These are phyloP conservation scores for Diaporthe eres DNA, from an alignment of 2,329 filamentous ascomycete genomes.

Conservation along the genomic window DNA sequence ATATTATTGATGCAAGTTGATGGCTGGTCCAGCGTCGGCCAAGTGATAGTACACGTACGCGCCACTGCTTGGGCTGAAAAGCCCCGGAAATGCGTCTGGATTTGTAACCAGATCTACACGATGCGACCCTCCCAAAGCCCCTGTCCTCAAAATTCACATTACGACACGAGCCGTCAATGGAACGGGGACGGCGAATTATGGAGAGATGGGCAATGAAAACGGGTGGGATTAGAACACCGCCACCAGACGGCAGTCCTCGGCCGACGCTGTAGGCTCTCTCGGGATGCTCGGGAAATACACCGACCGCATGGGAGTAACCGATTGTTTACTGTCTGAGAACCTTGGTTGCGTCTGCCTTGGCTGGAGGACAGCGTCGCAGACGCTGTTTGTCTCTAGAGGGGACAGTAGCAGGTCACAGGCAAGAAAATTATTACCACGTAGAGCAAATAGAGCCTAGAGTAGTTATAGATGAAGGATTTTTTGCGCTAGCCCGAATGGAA, in stretches of 20 bases:
- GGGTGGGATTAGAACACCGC: not conserved
- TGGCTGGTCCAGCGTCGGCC: not conserved
- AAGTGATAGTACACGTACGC: not conserved
- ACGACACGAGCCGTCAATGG: not conserved
- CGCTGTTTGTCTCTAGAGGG: not conserved
- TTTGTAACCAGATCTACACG: not conserved
- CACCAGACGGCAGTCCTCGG: slow-evolving; percentile 1
- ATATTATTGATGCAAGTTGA: not conserved
- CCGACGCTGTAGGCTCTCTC: slow-evolving; percentile 9
- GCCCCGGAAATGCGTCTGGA: no score
- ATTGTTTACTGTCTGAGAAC: not conserved
- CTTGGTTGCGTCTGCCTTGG: not conserved
- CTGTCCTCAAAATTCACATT: not conserved
- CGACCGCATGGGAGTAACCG: not conserved
- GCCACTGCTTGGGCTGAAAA: not conserved
- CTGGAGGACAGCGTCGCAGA: not conserved
- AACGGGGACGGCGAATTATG: not conserved
- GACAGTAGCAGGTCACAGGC: not conserved
- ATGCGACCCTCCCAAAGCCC: not conserved
- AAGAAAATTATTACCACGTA: no score
- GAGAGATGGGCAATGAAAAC: not conserved
- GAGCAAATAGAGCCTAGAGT: no score
- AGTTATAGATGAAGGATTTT: not conserved
- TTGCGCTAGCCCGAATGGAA: not conserved
- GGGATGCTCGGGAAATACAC: slow-evolving; percentile 16